Percentiles rank a stretch among this genome's conserved stretches.
These are phyloP conservation scores for Ophiosphaerella korrae DNA, from an alignment of 2,329 filamentous ascomycete species.

Conservation along the genomic window DNA sequence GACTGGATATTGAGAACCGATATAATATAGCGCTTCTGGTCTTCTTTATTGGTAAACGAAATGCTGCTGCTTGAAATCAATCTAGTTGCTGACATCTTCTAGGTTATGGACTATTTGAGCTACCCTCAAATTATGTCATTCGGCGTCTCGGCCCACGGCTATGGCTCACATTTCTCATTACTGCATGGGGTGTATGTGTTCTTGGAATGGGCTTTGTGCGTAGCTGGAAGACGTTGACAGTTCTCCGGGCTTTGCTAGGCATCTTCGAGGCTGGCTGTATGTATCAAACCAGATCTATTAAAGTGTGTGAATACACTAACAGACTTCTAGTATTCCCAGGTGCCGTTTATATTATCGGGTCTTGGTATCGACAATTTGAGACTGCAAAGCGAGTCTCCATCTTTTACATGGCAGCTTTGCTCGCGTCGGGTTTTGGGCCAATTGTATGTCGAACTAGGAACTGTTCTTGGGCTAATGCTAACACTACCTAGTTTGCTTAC, in stretches of 20 bases:
- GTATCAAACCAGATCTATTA: not conserved
- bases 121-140: conserved; percentile 40
- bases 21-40: conserved; percentile 41
- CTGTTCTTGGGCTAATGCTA: conserved; percentile 1
- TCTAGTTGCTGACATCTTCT: not conserved
- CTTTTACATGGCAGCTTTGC: conserved; percentile 35
- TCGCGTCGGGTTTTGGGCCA: conserved; percentile 40
- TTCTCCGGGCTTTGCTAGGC: conserved; percentile 26
- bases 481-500: conserved; percentile 31
- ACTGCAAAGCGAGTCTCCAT: conserved; percentile 31
- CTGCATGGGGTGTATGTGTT: conserved; percentile 29
- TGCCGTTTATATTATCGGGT: conserved; percentile 30
- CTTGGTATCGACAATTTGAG: conserved; percentile 34
- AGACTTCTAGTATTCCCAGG: conserved; percentile 25
- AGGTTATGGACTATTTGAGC: conserved; percentile 39
- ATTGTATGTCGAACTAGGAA: conserved; percentile 21
- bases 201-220: conserved; percentile 34
- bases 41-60: conserved; percentile 33
- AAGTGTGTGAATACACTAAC: not conserved
- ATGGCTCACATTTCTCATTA: conserved; percentile 38
- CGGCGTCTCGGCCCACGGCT: conserved; percentile 36
- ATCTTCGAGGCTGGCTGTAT: conserved; percentile 32
- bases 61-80: no score
- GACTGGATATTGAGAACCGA: conserved; percentile 20
- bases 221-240: conserved; percentile 24